Conservation (phyloP, 495 filamentous ascomycete genomes). For the Podospora appendiculata region DNA sequence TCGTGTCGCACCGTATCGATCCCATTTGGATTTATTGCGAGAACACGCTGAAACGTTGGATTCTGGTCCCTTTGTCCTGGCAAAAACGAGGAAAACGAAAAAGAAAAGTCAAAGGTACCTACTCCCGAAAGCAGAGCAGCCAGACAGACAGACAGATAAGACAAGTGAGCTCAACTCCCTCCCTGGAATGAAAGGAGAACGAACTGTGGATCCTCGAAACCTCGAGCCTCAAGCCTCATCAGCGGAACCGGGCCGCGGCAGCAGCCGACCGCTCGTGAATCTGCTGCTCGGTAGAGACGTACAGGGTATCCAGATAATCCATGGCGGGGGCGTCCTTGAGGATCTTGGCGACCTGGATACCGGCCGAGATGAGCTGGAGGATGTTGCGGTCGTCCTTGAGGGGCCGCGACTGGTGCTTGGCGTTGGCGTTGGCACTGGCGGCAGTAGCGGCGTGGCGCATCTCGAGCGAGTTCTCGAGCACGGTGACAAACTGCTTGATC, state of each 20-base stretch:
- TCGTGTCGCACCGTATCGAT: too few species aligned
- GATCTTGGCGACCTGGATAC: conserved; percentile 80
- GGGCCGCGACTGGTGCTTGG: conserved; percentile 73
- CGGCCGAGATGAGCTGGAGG: conserved; percentile 76
- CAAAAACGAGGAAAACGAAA: neutral
- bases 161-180: neutral
- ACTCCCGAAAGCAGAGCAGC: neutral
- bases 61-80: too few species aligned
- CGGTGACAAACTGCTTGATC: conserved; percentile 80
- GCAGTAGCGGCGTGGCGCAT: conserved; percentile 55
- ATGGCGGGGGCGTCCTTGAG: conserved; percentile 74
- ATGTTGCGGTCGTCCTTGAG: conserved; percentile 88
- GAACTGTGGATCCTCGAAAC: too few species aligned
- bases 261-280: conserved; percentile 58
- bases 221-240: neutral
- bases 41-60: too few species aligned
- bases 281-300: conserved; percentile 59
- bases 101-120: neutral
- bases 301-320: conserved; percentile 68
- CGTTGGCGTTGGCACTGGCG: conserved; percentile 9
- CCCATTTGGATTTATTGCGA: too few species aligned
- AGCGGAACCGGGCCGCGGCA: conserved; percentile 37
- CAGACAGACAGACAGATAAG: neutral
- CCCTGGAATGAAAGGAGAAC: too few species aligned
- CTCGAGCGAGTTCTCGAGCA: conserved; percentile 76